A percentile compares a stretch with the other conserved stretches of the same genome.
These are phyloP conservation scores for Pelargonium myrrhifolium DNA, from an alignment of 441 rosid species.

Conservation along the genomic window DNA sequence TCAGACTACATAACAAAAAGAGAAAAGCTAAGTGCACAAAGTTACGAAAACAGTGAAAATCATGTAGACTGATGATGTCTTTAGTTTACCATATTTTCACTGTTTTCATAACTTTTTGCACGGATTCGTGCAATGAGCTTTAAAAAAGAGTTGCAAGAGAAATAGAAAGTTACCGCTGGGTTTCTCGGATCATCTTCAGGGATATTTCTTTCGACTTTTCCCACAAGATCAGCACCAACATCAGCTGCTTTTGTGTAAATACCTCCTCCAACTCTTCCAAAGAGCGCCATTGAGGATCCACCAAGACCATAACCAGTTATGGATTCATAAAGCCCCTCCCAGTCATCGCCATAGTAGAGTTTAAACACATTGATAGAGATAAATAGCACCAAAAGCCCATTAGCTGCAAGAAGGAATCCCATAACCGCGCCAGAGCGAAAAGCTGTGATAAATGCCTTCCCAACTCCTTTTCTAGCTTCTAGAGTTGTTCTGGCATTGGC, in stretches of 20 bases:
- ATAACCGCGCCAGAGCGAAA: conserved; percentile 42
- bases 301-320: conserved; percentile 70
- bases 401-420: conserved; percentile 52
- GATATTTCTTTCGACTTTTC: conserved; percentile 40
- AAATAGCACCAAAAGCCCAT: conserved; percentile 40
- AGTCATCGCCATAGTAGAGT: conserved; percentile 42
- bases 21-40: too few relatives aligned
- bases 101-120: too few relatives aligned
- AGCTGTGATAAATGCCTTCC: conserved; percentile 38
- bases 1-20: too few relatives aligned
- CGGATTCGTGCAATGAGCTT: too few relatives aligned
- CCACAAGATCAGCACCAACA: conserved; percentile 45
- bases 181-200: conserved; percentile 49
- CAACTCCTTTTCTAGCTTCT: conserved; percentile 43
- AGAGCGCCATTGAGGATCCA: conserved; percentile 61
- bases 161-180: conserved; percentile 30
- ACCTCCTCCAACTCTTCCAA: conserved; percentile 63
- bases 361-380: conserved; percentile 37
- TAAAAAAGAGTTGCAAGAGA: neutral
- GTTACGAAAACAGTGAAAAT: too few relatives aligned
- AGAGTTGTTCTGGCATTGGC: conserved; percentile 48
- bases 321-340: conserved; percentile 62
- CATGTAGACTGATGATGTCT: too few relatives aligned
- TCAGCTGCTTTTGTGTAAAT: conserved; percentile 51
- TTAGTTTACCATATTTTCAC: too few relatives aligned